A percentile compares a stretch with the other conserved stretches of the same genome.
Conservation (phyloP, 2,329 filamentous ascomycete genomes). For the Alternaria gansuensis region DNA sequence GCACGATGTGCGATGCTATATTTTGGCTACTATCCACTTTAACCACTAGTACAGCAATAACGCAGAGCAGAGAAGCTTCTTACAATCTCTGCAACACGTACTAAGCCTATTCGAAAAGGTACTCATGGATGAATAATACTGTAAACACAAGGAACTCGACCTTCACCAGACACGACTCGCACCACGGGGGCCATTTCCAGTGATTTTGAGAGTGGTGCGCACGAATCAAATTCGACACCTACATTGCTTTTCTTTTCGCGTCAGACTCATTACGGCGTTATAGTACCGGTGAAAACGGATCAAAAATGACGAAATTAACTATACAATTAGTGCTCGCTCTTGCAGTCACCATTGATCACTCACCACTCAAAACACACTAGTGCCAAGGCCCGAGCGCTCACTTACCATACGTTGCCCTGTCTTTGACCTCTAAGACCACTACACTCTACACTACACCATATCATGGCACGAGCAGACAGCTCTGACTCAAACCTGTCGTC, state of each 20-base stretch:
- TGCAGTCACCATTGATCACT: background rate
- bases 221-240: background rate
- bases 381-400: too few species aligned
- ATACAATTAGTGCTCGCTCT: background rate
- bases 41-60: background rate
- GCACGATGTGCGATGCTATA: too few species aligned
- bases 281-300: too few species aligned
- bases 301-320: too few species aligned
- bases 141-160: too few species aligned
- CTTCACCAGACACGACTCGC: too few species aligned
- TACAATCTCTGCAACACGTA: background rate
- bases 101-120: background rate
- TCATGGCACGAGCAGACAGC: background rate
- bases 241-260: too few species aligned
- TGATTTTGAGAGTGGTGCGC: background rate
- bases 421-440: background rate
- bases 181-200: background rate
- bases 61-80: background rate
- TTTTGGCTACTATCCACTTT: too few species aligned
- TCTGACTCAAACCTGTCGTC: background rate
- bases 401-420: background rate
- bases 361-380: background rate
- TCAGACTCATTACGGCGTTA: too few species aligned
- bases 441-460: background rate
- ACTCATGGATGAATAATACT: background rate